A percentile compares a stretch with the other conserved stretches of the same genome.
These are phyloP conservation scores for Halteria grandinella DNA, from an alignment of 73 alveolate genomes.

Conservation along the genomic window DNA sequence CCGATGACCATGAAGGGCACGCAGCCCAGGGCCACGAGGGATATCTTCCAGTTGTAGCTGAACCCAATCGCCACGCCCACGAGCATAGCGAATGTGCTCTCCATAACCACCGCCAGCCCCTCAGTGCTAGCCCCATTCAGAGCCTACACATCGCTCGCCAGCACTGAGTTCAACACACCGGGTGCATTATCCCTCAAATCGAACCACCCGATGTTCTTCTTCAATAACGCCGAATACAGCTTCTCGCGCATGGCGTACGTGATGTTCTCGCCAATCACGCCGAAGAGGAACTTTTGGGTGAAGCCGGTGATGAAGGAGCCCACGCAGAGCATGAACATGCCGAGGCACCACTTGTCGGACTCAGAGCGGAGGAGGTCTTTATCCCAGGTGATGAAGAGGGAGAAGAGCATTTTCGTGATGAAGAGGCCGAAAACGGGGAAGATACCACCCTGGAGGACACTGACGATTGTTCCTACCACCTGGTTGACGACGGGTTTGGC, in stretches of 20 bases:
- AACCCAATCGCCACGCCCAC: slow-evolving; percentile 74
- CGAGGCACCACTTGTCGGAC: slow-evolving; percentile 16
- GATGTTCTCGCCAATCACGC: slow-evolving; percentile 52
- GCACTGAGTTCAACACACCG: slow-evolving; percentile 33
- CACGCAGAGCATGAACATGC: slow-evolving; percentile 15
- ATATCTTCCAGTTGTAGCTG: slow-evolving; percentile 69
- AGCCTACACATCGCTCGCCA: slow-evolving; percentile 55
- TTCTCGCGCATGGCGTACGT: slow-evolving; percentile 33
- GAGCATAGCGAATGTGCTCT: slow-evolving; percentile 40
- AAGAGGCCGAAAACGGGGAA: slow-evolving; percentile 64
- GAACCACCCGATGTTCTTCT: slow-evolving; percentile 59
- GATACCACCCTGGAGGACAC: slow-evolving; percentile 38
- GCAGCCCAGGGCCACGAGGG: slow-evolving; percentile 70
- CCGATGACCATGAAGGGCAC: slow-evolving; percentile 70
- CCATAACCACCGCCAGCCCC: slow-evolving; percentile 32
- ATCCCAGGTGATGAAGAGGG: neutral
- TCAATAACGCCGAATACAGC: slow-evolving; percentile 27
- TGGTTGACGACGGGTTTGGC: slow-evolving; percentile 38
- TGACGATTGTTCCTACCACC: slow-evolving; percentile 36
- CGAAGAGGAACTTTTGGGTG: slow-evolving; percentile 41
- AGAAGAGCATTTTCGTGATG: slow-evolving; percentile 48
- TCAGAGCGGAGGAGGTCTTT: slow-evolving; percentile 13
- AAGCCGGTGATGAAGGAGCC: neutral
- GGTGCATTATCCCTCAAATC: slow-evolving; percentile 66
- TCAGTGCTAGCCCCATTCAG: slow-evolving; percentile 66